A percentile compares a stretch with the other conserved stretches of the same genome.
Evolutionary conservation across 1,284 basidiomycete genomes (phyloP).

Genomic region (Naganishia sp.): DNA sequence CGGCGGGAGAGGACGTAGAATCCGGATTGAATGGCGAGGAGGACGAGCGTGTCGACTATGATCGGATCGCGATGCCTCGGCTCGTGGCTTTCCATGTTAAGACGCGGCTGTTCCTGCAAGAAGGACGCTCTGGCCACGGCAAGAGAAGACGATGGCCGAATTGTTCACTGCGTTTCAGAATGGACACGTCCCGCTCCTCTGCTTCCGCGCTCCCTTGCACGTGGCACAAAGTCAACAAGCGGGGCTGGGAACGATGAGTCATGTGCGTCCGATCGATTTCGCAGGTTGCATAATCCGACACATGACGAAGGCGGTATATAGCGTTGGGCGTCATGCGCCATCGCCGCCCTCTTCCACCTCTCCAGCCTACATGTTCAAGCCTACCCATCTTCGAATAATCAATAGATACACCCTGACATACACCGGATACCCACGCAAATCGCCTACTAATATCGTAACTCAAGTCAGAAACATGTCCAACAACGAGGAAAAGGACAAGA

Average conservation of each 20-base stretch:
- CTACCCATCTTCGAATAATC: no score
- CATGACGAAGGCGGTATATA: slow-evolving; percentile 2
- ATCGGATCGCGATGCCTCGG: slow-evolving; percentile 36
- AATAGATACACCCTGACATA: no score
- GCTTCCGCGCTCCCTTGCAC: background rate
- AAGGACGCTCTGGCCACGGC: no score
- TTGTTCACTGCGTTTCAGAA: background rate
- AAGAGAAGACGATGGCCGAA: background rate
- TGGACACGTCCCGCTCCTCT: background rate
- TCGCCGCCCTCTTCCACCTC: no score
- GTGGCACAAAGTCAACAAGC: slow-evolving; percentile 22
- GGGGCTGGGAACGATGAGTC: background rate
- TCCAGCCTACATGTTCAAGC: no score
- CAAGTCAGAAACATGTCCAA: slow-evolving; percentile 16
- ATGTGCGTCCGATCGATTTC: background rate
- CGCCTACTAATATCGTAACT: background rate
- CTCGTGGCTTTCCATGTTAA: slow-evolving; percentile 1
- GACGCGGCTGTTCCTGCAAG: no score
- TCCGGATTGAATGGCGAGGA: slow-evolving; percentile 43
- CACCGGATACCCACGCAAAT: background rate
- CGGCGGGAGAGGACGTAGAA: slow-evolving; percentile 49
- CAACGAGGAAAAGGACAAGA: slow-evolving; percentile 5
- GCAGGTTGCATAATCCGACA: background rate
- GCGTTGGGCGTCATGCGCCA: no score
- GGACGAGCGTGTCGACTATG: slow-evolving; percentile 47